A percentile compares a stretch with the other conserved stretches of the same genome.
Evolutionary conservation across 495 filamentous ascomycete genomes (phyloP).

Genomic region (Talaromyces liani): DNA sequence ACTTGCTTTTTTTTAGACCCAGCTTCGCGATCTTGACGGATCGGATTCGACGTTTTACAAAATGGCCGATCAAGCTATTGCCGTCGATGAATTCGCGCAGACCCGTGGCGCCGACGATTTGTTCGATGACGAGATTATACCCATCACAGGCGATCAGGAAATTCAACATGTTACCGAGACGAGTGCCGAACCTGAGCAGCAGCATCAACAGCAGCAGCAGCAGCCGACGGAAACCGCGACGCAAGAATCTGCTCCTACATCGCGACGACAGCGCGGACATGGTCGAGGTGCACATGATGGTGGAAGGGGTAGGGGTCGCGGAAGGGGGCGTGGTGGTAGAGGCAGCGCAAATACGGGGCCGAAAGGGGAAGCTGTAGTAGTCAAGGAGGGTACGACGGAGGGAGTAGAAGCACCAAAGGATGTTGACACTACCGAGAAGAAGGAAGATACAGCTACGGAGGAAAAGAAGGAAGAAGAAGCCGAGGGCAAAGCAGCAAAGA

Average conservation of each 20-base stretch:
- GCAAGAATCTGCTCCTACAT: slow-evolving; percentile 14
- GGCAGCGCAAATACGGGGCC: slow-evolving; percentile 23
- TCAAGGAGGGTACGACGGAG: slow-evolving; percentile 4
- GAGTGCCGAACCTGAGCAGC: slow-evolving; percentile 2
- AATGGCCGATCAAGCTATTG: slow-evolving; percentile 1
- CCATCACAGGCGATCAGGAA: slow-evolving; percentile 37
- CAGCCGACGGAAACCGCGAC: slow-evolving; percentile 12
- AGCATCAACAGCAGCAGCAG: not conserved
- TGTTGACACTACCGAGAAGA: not conserved
- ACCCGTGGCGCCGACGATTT: slow-evolving; percentile 60
- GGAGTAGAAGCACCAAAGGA: not conserved
- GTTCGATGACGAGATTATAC: slow-evolving; percentile 67
- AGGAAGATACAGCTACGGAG: slow-evolving; percentile 16
- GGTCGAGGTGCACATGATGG: slow-evolving; percentile 17
- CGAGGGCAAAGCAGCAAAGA: slow-evolving; percentile 16
- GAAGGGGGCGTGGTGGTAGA: slow-evolving; percentile 19
- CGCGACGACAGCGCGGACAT: slow-evolving; percentile 30
- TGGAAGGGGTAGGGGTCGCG: slow-evolving; percentile 29
- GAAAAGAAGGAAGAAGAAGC: slow-evolving; percentile 14
- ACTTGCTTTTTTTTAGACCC: not conserved
- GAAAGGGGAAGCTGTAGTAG: not conserved
- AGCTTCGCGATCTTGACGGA: not conserved
- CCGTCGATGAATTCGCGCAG: slow-evolving; percentile 52
- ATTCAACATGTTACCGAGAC: slow-evolving; percentile 17
- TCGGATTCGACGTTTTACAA: not conserved